Conservation (phyloP, 2,329 filamentous ascomycete species). For the Pestalotiopsis sp. region DNA sequence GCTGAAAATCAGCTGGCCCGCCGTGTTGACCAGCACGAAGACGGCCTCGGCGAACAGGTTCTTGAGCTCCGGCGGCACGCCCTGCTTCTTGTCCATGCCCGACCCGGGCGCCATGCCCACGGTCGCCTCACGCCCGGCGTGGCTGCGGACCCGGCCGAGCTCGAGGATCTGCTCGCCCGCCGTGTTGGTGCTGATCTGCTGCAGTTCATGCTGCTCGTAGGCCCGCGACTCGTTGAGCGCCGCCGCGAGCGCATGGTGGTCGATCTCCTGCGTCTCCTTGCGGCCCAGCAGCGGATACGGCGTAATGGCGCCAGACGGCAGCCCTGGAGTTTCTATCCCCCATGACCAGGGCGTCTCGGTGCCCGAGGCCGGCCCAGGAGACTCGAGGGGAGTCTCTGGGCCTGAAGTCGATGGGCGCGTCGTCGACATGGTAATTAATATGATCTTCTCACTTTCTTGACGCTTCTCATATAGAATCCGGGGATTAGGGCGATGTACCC, state of each 20-base stretch:
- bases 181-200: not conserved
- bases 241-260: conserved; percentile 1
- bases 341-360: not conserved
- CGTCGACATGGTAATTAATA: not conserved
- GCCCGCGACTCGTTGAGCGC: conserved; percentile 5
- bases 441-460: not conserved
- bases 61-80: conserved; percentile 39
- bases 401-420: not conserved
- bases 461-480: not conserved
- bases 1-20: conserved; percentile 44
- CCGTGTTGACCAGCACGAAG: conserved; percentile 43
- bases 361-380: not conserved
- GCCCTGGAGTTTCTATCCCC: not conserved
- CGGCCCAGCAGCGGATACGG: not conserved
- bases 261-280: not conserved
- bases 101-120: conserved; percentile 4
- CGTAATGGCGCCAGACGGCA: conserved; percentile 4
- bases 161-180: conserved; percentile 9
- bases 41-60: conserved; percentile 42
- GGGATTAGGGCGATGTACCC: not conserved
- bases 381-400: conserved; percentile 1
- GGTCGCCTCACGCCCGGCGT: not conserved
- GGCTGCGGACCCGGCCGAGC: conserved; percentile 1
- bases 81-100: conserved; percentile 27
- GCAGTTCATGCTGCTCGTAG: not conserved